Evolutionary conservation across 1,284 basidiomycete genomes (phyloP).

Genomic region (Anthracocystis walkeri): DNA sequence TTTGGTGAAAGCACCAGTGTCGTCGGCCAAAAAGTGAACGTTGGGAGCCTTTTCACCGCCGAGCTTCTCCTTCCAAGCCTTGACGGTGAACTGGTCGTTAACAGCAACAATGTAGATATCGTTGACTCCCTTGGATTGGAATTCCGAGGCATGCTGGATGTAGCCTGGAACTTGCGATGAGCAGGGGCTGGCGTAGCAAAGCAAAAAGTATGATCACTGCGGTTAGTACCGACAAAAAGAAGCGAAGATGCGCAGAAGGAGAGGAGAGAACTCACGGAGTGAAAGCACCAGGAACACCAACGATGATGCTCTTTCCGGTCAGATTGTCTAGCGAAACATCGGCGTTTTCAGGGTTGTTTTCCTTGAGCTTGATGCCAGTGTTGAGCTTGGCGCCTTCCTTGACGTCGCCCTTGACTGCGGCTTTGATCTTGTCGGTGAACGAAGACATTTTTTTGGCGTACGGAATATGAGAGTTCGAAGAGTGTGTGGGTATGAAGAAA

Average conservation of each 20-base stretch:
- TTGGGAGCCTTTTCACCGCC: conserved; percentile 38
- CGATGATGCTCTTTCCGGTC: conserved; percentile 46
- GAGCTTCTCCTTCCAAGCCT: conserved; percentile 67
- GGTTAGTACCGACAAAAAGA: conserved; percentile 2
- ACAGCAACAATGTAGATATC: conserved; percentile 64
- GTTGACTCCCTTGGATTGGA: conserved; percentile 62
- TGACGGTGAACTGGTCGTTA: conserved; percentile 64
- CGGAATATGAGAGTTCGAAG: no score
- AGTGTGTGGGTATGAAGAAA: background rate
- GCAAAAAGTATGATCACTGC: background rate
- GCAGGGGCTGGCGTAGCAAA: conserved; percentile 48
- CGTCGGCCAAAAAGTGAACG: conserved; percentile 66
- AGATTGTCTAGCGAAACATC: conserved; percentile 54
- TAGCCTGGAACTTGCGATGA: conserved; percentile 68
- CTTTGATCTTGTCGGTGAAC: conserved; percentile 57
- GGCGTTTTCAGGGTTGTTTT: conserved; percentile 57
- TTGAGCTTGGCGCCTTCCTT: conserved; percentile 57
- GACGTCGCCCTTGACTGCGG: conserved; percentile 48
- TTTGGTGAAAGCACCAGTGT: conserved; percentile 65
- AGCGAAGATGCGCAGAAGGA: conserved; percentile 1
- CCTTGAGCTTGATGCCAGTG: conserved; percentile 56
- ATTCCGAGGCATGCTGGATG: conserved; percentile 55
- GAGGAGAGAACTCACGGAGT: conserved; percentile 33
- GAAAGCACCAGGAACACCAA: conserved; percentile 51
- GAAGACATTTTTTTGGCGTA: conserved; percentile 28